Percentiles rank a stretch among this genome's conserved stretches.
Evolutionary conservation across 768 basidiomycete species (phyloP).

Genomic region (Russula dissimulans): DNA sequence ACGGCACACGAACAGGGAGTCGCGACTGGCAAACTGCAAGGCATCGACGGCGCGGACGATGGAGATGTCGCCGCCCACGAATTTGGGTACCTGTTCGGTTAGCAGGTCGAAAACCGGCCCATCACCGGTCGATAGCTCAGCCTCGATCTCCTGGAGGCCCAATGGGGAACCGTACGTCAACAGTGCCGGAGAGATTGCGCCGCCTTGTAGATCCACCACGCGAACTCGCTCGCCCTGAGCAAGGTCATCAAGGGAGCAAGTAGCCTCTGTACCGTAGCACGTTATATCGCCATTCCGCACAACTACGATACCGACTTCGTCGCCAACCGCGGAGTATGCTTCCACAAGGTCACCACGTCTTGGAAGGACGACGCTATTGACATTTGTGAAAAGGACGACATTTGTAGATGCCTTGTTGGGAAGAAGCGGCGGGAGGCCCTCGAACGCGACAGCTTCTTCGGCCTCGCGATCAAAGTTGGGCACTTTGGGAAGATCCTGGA

Average conservation of each 20-base stretch:
- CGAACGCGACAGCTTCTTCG: constrained; percentile 42
- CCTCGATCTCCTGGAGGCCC: constrained; percentile 59
- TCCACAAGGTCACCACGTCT: constrained; percentile 26
- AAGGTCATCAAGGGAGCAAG: constrained; percentile 23
- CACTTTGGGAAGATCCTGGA: constrained; percentile 45
- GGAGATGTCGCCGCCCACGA: constrained; percentile 30
- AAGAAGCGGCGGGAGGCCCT: constrained; percentile 58
- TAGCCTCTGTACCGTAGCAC: constrained; percentile 36
- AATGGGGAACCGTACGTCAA: constrained; percentile 53
- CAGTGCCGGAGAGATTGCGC: constrained; percentile 55
- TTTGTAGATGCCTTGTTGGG: constrained; percentile 29
- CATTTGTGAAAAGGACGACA: constrained; percentile 56
- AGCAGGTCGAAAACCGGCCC: constrained; percentile 42
- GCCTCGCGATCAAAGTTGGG: constrained; percentile 56
- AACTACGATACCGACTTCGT: constrained; percentile 34
- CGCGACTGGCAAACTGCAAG: constrained; percentile 53
- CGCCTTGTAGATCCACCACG: constrained; percentile 54
- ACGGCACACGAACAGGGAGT: constrained; percentile 37
- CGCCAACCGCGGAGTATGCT: constrained; percentile 22
- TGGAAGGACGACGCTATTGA: constrained; percentile 41
- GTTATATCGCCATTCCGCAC: constrained; percentile 44
- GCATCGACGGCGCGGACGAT: constrained; percentile 65
- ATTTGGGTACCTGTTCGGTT: constrained; percentile 26
- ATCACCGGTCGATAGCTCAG: constrained; percentile 52
- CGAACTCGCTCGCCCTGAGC: constrained; percentile 10